A percentile compares a stretch with the other conserved stretches of the same genome.
Conservation (phyloP, 371 early-diverging fungal species). For the Mucor velutinosus region DNA sequence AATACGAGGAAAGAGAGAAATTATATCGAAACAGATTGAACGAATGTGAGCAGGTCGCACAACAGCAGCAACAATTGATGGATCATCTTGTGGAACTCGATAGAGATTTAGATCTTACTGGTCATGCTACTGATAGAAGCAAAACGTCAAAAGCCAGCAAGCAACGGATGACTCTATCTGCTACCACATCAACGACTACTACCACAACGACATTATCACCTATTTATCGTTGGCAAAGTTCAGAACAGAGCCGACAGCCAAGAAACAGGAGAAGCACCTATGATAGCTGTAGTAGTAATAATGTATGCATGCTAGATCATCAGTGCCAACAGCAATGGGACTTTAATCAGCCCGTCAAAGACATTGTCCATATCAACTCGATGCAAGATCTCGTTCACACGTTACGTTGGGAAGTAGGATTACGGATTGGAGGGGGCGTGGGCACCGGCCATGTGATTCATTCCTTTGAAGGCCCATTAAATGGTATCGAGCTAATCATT, state of each 20-base stretch:
- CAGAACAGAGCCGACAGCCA: slow-evolving; percentile 5
- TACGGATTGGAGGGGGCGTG: slow-evolving; percentile 28
- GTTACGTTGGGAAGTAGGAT: slow-evolving; percentile 18
- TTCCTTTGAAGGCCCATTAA: slow-evolving; percentile 20
- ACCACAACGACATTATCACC: slow-evolving; percentile 6
- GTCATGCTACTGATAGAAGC: background rate
- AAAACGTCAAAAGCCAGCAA: background rate
- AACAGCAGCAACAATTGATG: slow-evolving; percentile 22
- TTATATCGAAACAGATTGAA: slow-evolving; percentile 16
- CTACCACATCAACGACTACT: slow-evolving; percentile 6
- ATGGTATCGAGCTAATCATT: slow-evolving; percentile 23
- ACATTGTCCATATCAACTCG: background rate
- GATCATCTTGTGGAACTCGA: slow-evolving; percentile 17
- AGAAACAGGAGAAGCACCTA: background rate
- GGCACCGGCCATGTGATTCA: slow-evolving; percentile 24
- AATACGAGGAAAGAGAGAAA: slow-evolving; percentile 23
- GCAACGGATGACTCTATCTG: background rate
- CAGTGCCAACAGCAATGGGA: background rate
- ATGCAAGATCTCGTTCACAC: slow-evolving; percentile 2
- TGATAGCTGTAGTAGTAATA: background rate
- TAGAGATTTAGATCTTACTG: background rate
- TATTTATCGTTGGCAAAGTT: slow-evolving; percentile 12
- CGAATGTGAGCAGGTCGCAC: slow-evolving; percentile 29
- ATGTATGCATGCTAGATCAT: background rate
- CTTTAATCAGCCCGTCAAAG: background rate